Percentiles rank a stretch among this genome's conserved stretches.
Evolutionary conservation across 768 basidiomycete genomes (phyloP).

Genomic region (Tulasnella sp.): DNA sequence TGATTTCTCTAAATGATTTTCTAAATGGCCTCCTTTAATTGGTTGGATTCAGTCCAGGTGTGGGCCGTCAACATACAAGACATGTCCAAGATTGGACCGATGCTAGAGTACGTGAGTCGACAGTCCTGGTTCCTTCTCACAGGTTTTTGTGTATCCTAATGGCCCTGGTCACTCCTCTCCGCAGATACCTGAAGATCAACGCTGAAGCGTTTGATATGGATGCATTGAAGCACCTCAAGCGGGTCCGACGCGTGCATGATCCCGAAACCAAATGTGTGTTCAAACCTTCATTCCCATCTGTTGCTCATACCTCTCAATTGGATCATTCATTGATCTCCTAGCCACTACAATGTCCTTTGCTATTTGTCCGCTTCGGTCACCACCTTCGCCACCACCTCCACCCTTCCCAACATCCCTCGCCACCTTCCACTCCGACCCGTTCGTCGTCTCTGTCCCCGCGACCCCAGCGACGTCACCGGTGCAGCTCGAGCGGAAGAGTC

Average conservation of each 20-base stretch:
- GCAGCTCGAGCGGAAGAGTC: conserved; percentile 53
- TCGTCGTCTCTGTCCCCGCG: conserved; percentile 44
- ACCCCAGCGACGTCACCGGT: conserved; percentile 53
- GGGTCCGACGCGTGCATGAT: conserved; percentile 41
- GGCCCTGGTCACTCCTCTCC: no score
- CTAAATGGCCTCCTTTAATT: not conserved
- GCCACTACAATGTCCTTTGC: not conserved
- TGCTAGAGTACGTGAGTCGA: conserved; percentile 10
- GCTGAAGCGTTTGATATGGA: not conserved
- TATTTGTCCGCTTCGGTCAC: conserved; percentile 18
- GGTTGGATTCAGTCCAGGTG: not conserved
- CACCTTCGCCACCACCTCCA: conserved; percentile 30
- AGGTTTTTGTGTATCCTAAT: no score
- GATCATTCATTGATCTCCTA: not conserved
- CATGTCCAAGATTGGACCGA: conserved; percentile 1
- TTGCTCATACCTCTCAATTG: not conserved
- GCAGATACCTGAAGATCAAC: not conserved
- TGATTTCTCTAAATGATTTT: not conserved
- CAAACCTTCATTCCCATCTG: not conserved
- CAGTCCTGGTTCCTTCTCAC: not conserved
- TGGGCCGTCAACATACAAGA: not conserved
- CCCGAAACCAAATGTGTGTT: not conserved
- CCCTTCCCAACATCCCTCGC: conserved; percentile 37
- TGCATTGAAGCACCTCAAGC: conserved; percentile 58
- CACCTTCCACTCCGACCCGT: conserved; percentile 11